Conservation (phyloP, 176 grass and related monocot genomes). For the Triticum aestivum region IWGSC_CS_RefSeq_v2.1 NC_057797.1:723144218-723144717, state of each 20-base stretch:
- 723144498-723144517: slow-evolving; percentile 98
- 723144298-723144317: slow-evolving; percentile 94
- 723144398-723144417: not conserved
- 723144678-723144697: slow-evolving; percentile 71
- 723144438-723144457: not conserved
- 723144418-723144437: slow-evolving; percentile 21
- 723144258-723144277: slow-evolving; percentile 85
- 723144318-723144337: slow-evolving; percentile 94
- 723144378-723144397: not conserved
- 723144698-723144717: slow-evolving; percentile 91
- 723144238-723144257: slow-evolving; percentile 78
- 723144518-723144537: slow-evolving; percentile 93
- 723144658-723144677: slow-evolving; percentile 85
- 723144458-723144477: slow-evolving; percentile 98
- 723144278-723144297: slow-evolving; percentile 88
- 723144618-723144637: slow-evolving; percentile 94
- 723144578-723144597: slow-evolving; percentile 79
- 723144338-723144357: slow-evolving; percentile 32
- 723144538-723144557: slow-evolving; percentile 87
- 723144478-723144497: slow-evolving; percentile 86
- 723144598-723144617: slow-evolving; percentile 90
- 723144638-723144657: slow-evolving; percentile 93
- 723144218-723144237: slow-evolving; percentile 13
- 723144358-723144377: not conserved
- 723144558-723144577: slow-evolving; percentile 79